Percentiles rank a stretch among this genome's conserved stretches.
phyloP scores from a whole-genome alignment of 306 rosid genomes.

The Cucumis hystrix region DNA sequence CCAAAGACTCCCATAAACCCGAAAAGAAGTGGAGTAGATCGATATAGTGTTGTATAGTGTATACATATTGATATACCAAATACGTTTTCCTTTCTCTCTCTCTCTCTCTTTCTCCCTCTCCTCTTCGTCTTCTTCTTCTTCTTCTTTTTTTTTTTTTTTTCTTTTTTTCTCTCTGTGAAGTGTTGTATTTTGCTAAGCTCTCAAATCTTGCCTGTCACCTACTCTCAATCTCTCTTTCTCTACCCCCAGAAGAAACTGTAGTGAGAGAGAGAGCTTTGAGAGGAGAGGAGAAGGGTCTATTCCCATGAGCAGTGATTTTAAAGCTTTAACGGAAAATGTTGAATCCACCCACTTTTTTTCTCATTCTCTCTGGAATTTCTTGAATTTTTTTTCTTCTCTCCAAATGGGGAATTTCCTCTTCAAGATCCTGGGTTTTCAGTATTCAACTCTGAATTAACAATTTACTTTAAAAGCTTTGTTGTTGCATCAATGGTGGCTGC shows the following conservation, averaged over 20 bases:
- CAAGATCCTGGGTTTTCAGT: background rate
- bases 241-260: conserved; percentile 3
- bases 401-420: background rate
- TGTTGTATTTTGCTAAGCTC: background rate
- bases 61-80: background rate
- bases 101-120: background rate
- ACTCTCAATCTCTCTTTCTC: background rate
- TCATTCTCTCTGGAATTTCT: conserved; percentile 6
- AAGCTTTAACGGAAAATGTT: conserved; percentile 20
- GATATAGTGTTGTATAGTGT: background rate
- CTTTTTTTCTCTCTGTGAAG: background rate
- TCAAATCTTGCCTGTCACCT: conserved; percentile 8
- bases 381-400: conserved; percentile 18
- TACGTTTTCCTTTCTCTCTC: conserved; percentile 15
- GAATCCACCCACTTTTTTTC: conserved; percentile 7
- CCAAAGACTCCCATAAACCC: conserved; percentile 46
- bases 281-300: background rate
- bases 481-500: conserved; percentile 82
- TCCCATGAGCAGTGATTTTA: conserved; percentile 8
- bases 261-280: background rate
- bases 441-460: conserved; percentile 34
- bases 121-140: background rate
- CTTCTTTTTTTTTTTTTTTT: too few species aligned
- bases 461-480: background rate
- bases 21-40: conserved; percentile 7